These are phyloP conservation scores for Penicillium cosmopolitanum DNA, from an alignment of 495 filamentous ascomycete genomes.

Conservation along the genomic window DNA sequence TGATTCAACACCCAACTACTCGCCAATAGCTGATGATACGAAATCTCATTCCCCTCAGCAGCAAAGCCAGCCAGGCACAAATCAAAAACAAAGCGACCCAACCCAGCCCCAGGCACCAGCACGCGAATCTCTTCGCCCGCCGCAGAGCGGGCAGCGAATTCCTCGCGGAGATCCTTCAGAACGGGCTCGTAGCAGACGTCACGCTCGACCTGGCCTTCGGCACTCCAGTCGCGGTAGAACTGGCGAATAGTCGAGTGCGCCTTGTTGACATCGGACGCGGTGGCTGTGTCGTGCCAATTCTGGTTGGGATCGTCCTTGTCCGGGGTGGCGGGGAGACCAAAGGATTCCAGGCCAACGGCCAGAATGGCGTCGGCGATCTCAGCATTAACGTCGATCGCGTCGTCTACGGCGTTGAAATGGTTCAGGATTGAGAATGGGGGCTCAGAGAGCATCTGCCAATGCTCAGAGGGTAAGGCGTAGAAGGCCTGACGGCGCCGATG, in stretches of 20 bases:
- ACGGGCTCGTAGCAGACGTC: conserved; percentile 75
- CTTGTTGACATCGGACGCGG: conserved; percentile 77
- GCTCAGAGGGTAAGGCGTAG: conserved; percentile 81
- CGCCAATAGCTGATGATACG: conserved; percentile 88
- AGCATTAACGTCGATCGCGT: conserved; percentile 87
- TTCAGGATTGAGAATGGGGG: conserved; percentile 82
- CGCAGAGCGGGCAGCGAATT: conserved; percentile 48
- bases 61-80: conserved; percentile 74
- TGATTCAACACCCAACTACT: conserved; percentile 88
- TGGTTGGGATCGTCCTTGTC: conserved; percentile 36
- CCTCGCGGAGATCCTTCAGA: conserved; percentile 59
- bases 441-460: conserved; percentile 78
- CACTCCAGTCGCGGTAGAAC: conserved; percentile 94
- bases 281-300: conserved; percentile 69
- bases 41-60: conserved; percentile 92
- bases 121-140: conserved; percentile 57
- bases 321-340: conserved; percentile 52
- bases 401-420: conserved; percentile 75
- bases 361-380: conserved; percentile 81
- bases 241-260: conserved; percentile 88
- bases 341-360: conserved; percentile 63
- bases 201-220: conserved; percentile 73
- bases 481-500: conserved; percentile 88
- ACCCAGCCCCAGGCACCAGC: conserved; percentile 85
- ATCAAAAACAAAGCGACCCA: conserved; percentile 87